Percentiles rank a stretch among this genome's conserved stretches.
These are phyloP conservation scores for Geotrichum histeridarum DNA, from an alignment of 1,139 yeast species.

Conservation along the genomic window DNA sequence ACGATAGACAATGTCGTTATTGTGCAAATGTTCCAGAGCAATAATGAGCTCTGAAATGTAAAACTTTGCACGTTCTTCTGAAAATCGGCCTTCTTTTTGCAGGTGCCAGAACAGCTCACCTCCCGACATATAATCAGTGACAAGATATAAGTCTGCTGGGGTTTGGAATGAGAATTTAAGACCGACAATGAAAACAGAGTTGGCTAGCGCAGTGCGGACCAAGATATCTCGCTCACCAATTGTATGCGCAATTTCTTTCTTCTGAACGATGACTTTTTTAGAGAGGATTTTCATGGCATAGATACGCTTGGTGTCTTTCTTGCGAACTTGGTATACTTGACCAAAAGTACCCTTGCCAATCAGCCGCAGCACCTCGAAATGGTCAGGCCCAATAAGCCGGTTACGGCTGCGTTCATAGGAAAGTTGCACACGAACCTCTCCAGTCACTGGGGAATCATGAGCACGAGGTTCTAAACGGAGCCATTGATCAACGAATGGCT, in stretches of 20 bases:
- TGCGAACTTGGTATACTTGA: slow-evolving; percentile 90
- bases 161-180: slow-evolving; percentile 94
- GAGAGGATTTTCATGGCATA: slow-evolving; percentile 96
- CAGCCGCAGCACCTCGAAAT: slow-evolving; percentile 82
- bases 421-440: slow-evolving; percentile 70
- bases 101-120: slow-evolving; percentile 97
- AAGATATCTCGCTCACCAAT: slow-evolving; percentile 93
- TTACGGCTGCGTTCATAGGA: slow-evolving; percentile 65
- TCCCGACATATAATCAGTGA: slow-evolving; percentile 96
- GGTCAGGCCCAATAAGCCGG: slow-evolving; percentile 84
- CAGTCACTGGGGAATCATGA: slow-evolving; percentile 69
- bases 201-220: slow-evolving; percentile 78
- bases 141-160: slow-evolving; percentile 81
- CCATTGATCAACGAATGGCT: slow-evolving; percentile 56
- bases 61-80: slow-evolving; percentile 89
- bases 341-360: slow-evolving; percentile 97
- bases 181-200: slow-evolving; percentile 88
- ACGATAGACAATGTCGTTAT: slow-evolving; percentile 87
- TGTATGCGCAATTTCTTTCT: slow-evolving; percentile 95
- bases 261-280: slow-evolving; percentile 89
- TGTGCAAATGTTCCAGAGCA: slow-evolving; percentile 88
- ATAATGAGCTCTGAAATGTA: slow-evolving; percentile 91
- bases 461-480: slow-evolving; percentile 65
- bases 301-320: slow-evolving; percentile 78
- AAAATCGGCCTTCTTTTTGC: slow-evolving; percentile 90